Percentiles rank a stretch among this genome's conserved stretches.
phyloP scores from a whole-genome alignment of 306 rosid species.

The Carpinus fangiana region DNA sequence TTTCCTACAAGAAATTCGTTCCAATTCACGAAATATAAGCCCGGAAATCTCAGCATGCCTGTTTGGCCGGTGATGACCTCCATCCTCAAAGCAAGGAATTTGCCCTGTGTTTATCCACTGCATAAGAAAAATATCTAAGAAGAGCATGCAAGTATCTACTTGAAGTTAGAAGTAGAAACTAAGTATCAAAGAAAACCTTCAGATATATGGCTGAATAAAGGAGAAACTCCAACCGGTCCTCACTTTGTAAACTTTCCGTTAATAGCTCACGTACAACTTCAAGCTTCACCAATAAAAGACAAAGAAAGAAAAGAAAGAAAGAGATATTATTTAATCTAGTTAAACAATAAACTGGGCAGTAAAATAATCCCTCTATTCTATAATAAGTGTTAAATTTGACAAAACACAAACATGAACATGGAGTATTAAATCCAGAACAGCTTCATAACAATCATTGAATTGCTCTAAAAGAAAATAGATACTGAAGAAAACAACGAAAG shows the following conservation, averaged over 20 bases:
- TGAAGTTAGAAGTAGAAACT: conserved; percentile 4
- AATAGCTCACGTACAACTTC: conserved; percentile 72
- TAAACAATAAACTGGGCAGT: not conserved
- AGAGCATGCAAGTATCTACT: conserved; percentile 18
- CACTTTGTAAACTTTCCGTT: conserved; percentile 45
- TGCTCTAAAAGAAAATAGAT: not conserved
- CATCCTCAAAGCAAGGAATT: conserved; percentile 94
- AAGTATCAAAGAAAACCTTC: conserved; percentile 55
- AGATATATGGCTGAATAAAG: conserved; percentile 84
- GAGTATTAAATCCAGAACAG: not conserved
- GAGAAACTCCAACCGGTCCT: conserved; percentile 73
- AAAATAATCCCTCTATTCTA: not conserved
- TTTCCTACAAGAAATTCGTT: conserved; percentile 57
- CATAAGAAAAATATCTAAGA: conserved; percentile 42
- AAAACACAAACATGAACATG: not conserved
- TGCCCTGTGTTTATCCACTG: conserved; percentile 99
- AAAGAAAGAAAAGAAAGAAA: conserved; percentile 15
- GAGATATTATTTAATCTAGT: not conserved
- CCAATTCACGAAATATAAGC: conserved; percentile 86
- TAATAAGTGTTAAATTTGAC: not conserved
- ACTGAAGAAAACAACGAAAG: not conserved
- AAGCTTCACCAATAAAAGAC: conserved; percentile 58
- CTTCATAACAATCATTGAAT: not conserved
- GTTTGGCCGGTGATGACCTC: conserved; percentile 95
- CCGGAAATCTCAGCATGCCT: conserved; percentile 97